Percentiles rank a stretch among this genome's conserved stretches.
Conservation (phyloP, 164 flowering plant species). For the Aristolochia fimbriata region DNA sequence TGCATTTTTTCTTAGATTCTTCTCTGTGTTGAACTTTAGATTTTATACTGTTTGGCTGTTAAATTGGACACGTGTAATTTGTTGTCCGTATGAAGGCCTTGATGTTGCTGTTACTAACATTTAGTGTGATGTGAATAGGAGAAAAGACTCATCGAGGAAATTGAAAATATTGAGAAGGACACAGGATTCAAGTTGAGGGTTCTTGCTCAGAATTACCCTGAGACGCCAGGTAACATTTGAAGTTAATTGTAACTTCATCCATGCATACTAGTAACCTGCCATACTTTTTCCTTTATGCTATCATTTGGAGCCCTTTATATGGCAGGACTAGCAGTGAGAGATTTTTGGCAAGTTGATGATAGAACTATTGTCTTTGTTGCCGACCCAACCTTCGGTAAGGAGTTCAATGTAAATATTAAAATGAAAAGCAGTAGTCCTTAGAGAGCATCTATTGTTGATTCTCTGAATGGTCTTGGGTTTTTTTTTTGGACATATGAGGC, state of each 20-base stretch:
- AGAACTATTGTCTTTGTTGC: constrained; percentile 93
- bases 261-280: not conserved
- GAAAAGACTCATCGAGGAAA: constrained; percentile 61
- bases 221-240: constrained; percentile 67
- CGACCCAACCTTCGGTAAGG: constrained; percentile 86
- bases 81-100: no score
- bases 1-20: no score
- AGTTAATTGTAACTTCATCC: not conserved
- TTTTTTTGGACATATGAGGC: constrained; percentile 3
- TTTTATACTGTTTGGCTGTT: no score
- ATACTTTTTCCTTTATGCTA: not conserved
- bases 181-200: constrained; percentile 91
- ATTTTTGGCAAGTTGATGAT: constrained; percentile 94
- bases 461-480: not conserved
- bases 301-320: not conserved
- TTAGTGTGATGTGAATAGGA: constrained; percentile 32
- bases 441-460: no score
- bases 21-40: no score
- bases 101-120: not conserved
- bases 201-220: constrained; percentile 94
- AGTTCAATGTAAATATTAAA: no score
- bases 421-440: no score
- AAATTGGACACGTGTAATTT: no score
- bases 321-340: constrained; percentile 82
- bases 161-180: constrained; percentile 62